Conservation (phyloP, 2,329 filamentous ascomycete genomes). For the Fusarium zealandicum region DNA sequence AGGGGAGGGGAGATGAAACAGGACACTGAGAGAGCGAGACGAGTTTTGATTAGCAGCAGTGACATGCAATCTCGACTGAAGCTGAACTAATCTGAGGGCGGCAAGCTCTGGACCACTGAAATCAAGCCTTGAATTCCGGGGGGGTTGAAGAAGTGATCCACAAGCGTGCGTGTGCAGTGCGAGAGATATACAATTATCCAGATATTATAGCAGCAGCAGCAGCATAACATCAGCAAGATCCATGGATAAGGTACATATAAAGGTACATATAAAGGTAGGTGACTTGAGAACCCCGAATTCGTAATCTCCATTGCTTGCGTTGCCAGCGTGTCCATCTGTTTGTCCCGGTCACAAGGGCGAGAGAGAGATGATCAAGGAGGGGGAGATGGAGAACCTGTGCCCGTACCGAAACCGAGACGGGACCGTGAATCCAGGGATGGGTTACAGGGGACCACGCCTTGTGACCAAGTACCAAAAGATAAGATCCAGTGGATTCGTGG, state of each 20-base stretch:
- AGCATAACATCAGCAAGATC: neutral
- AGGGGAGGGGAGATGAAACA: constrained; percentile 9
- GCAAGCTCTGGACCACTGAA: constrained; percentile 30
- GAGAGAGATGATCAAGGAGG: constrained; percentile 4
- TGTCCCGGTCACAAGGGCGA: neutral
- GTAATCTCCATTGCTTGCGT: constrained; percentile 5
- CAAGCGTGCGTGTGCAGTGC: neutral
- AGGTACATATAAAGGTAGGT: too few relatives aligned
- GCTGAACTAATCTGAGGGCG: too few relatives aligned
- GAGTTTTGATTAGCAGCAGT: neutral
- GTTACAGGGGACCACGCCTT: constrained; percentile 5
- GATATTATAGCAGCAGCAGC: too few relatives aligned
- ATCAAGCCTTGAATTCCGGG: constrained; percentile 29
- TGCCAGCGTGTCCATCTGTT: neutral
- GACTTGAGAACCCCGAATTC: neutral
- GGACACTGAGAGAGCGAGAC: neutral
- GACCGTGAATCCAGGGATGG: constrained; percentile 14
- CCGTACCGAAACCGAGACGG: constrained; percentile 12
- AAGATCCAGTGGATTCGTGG: too few relatives aligned
- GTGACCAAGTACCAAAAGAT: constrained; percentile 12
- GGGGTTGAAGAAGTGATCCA: constrained; percentile 4
- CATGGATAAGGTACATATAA: too few relatives aligned
- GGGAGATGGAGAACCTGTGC: neutral
- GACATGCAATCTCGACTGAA: constrained; percentile 30
- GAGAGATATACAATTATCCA: neutral